Evolutionary conservation across 495 filamentous ascomycete genomes (phyloP), one percentile per base, ranked within the genome.

Genomic region (Hypoxylon lienhwacheense): DNA sequence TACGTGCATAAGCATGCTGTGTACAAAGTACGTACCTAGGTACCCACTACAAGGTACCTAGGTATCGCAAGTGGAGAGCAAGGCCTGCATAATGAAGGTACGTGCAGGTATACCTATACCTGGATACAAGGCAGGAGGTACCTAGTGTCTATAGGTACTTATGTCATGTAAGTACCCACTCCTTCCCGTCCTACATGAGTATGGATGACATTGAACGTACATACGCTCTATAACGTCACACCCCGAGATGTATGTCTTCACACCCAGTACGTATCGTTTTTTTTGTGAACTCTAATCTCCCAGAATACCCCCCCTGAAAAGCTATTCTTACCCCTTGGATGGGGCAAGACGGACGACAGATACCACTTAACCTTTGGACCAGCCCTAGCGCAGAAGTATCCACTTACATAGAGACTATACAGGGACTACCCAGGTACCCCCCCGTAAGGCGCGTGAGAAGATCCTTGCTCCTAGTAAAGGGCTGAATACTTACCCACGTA

Each of bases 401-500:
- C 32, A 45, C 49, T 12, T 16, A 16, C 33, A n/a, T 35, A 26
- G 8, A 29, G n/a, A 26, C 12, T 14, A 14, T 35, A 20, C 15
- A 47, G 32, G 29, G 39, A 2, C 11, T 43, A 57, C 16, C 55
- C 34, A 49, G 14, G 37, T 22, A 41, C 37, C 7, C 22, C 21
- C 37, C 37, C 25, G 21, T 35, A 50, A 57, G 46, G 43, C 51
- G 42, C 42, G 46, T 34, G 33, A 26, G 28, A 17, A 7, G 20
- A 55, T 47, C 31, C 50, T 35, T 55, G 42, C 29, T 22, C 19
- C 29, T 22, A n/a, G n/a, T n/a, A 28, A 45, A 51, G 47, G 54
- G 54, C 54, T 58, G 54, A 58, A 45, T 14, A 32, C 28, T n/a
- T 19, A 41, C 34, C 47, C 41, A 59, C 41, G 41, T 24, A 47